These are phyloP conservation scores for Plasmodium blacklocki DNA, from an alignment of 169 alveolate genomes.

Conservation along the genomic window DNA sequence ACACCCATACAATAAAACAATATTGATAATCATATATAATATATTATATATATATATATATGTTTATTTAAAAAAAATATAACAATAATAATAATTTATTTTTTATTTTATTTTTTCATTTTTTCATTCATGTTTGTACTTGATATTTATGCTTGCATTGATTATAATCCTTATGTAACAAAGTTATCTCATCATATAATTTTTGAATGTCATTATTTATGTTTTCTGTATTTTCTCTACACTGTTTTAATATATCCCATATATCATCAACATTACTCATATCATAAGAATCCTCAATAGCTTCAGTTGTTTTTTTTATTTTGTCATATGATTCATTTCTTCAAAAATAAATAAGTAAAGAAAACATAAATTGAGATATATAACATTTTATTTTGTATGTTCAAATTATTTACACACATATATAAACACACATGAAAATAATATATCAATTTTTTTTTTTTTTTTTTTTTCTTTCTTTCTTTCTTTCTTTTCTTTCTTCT, in stretches of 20 bases:
- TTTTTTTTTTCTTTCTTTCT: not conserved
- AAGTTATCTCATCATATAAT: slow-evolving; percentile 18
- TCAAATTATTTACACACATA: not conserved
- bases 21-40: too few species aligned
- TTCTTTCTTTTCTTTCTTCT: not conserved
- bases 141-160: slow-evolving; percentile 27
- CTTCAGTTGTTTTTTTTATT: slow-evolving; percentile 29
- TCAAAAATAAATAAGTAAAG: not conserved
- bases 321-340: slow-evolving; percentile 37
- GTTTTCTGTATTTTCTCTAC: slow-evolving; percentile 22
- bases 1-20: too few species aligned
- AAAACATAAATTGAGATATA: not conserved
- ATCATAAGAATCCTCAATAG: slow-evolving; percentile 21
- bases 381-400: not conserved
- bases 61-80: not conserved
- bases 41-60: slow-evolving; percentile 1
- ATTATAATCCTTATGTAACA: slow-evolving; percentile 16
- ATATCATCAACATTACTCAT: slow-evolving; percentile 18
- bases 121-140: not conserved
- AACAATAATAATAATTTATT: too few species aligned
- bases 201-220: slow-evolving; percentile 27
- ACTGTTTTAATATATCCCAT: slow-evolving; percentile 49
- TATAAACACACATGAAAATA: not conserved
- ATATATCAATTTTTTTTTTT: not conserved
- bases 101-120: too few species aligned